Evolutionary conservation across 148 eudicot genomes (phyloP).

Genomic region (Nepenthes gracilis): DNA sequence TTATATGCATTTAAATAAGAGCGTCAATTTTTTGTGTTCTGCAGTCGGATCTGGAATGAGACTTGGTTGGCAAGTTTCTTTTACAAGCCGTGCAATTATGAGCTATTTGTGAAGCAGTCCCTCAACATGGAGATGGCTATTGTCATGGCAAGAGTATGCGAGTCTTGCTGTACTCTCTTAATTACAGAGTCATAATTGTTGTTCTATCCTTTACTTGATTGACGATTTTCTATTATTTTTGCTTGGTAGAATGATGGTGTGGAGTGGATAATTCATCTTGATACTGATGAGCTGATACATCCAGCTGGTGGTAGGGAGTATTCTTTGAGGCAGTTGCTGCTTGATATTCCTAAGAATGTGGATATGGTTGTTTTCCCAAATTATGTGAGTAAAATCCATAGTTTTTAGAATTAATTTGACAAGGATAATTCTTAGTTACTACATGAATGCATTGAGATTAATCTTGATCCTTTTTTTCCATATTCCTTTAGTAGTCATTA

Average conservation of each 20-base stretch:
- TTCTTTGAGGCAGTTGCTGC: constrained; percentile 69
- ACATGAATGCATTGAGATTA: background rate
- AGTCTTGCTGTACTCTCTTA: background rate
- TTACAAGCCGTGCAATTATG: constrained; percentile 93
- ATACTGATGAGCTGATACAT: constrained; percentile 80
- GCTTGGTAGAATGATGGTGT: constrained; percentile 44
- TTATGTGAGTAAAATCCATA: constrained; percentile 46
- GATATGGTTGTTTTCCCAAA: constrained; percentile 93
- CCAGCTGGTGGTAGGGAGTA: constrained; percentile 89
- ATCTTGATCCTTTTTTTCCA: background rate
- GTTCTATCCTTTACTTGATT: background rate
- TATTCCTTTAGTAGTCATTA: background rate
- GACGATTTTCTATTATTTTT: background rate
- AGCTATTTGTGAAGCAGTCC: constrained; percentile 88
- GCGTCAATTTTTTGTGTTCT: background rate
- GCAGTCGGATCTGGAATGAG: constrained; percentile 93
- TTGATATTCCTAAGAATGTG: constrained; percentile 69
- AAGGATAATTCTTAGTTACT: background rate
- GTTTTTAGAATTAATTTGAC: background rate
- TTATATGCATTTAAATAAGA: no score
- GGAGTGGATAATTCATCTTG: constrained; percentile 97
- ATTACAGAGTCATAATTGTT: background rate
- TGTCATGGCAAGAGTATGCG: constrained; percentile 78
- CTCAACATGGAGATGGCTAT: constrained; percentile 97
- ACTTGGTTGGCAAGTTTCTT: constrained; percentile 95